A percentile compares a stretch with the other conserved stretches of the same genome.
phyloP scores from a whole-genome alignment of 441 rosid species.

The Mallotus japonicus region DNA sequence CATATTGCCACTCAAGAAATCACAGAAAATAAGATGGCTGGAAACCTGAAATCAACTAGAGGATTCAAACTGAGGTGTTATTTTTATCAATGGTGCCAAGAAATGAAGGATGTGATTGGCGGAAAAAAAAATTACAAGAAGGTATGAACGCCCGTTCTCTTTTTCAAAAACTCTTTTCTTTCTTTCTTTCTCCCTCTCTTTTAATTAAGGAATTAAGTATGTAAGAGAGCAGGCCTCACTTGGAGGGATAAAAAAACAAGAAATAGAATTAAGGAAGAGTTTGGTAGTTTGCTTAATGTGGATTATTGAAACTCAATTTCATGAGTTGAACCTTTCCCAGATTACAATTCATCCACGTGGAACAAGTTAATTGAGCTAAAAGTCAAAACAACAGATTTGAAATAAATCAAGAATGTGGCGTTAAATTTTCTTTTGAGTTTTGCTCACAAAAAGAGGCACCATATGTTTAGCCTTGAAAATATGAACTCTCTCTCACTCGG shows the following conservation, averaged over 20 bases:
- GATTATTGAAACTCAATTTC: background rate
- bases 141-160: too few species aligned
- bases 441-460: background rate
- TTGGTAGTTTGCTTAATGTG: background rate
- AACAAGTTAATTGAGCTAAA: background rate
- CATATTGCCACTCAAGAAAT: background rate
- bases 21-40: slow-evolving; percentile 18
- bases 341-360: background rate
- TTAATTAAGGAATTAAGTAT: background rate
- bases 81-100: slow-evolving; percentile 1
- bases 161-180: too few species aligned
- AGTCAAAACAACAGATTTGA: background rate
- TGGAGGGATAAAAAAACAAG: background rate
- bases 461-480: background rate
- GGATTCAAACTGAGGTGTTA: background rate
- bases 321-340: background rate
- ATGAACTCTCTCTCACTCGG: background rate
- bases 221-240: background rate
- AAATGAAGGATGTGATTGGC: background rate
- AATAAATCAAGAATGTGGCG: background rate
- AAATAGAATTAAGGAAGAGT: background rate
- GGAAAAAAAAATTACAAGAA: background rate
- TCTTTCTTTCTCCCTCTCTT: too few species aligned
- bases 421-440: background rate
- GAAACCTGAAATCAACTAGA: background rate